Conservation (phyloP, 2,329 filamentous ascomycete species). For the Penicillium griseofulvum region DNA sequence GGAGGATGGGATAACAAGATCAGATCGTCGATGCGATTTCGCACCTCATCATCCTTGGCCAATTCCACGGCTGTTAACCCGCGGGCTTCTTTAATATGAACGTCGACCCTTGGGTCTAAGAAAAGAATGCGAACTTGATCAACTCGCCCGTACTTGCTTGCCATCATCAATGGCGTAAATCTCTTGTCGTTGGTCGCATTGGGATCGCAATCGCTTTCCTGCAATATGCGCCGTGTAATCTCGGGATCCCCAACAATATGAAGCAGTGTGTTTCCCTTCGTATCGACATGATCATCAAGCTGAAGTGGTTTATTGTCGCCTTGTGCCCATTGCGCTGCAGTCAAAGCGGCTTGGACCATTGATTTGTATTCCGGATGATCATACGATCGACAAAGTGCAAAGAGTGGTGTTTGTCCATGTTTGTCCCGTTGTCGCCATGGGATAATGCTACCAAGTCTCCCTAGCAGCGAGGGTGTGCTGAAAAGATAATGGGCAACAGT, state of each 20-base stretch:
- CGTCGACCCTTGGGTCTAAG: conserved; percentile 80
- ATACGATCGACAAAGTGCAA: conserved; percentile 91
- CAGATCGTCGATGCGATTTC: conserved; percentile 93
- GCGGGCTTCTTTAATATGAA: conserved; percentile 76
- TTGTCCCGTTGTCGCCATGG: conserved; percentile 91
- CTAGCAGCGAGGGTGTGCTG: conserved; percentile 78
- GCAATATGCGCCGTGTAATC: conserved; percentile 71
- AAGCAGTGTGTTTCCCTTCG: conserved; percentile 89
- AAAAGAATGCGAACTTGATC: conserved; percentile 90
- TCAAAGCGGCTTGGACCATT: conserved; percentile 83
- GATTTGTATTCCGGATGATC: conserved; percentile 81
- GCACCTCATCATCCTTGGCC: conserved; percentile 95
- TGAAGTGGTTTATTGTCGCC: conserved; percentile 77
- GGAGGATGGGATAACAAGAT: conserved; percentile 71
- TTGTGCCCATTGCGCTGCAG: conserved; percentile 71
- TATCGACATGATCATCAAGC: conserved; percentile 87
- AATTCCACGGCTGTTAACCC: conserved; percentile 93
- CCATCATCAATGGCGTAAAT: conserved; percentile 95
- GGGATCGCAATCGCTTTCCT: conserved; percentile 87
- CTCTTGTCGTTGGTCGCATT: conserved; percentile 94
- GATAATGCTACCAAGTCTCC: conserved; percentile 70
- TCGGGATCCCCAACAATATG: conserved; percentile 88
- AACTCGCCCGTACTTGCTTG: conserved; percentile 94
- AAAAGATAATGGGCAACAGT: conserved; percentile 96
- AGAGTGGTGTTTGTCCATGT: conserved; percentile 96